phyloP scores from a whole-genome alignment of 257 asterid species.

The Primulina tabacum region DNA sequence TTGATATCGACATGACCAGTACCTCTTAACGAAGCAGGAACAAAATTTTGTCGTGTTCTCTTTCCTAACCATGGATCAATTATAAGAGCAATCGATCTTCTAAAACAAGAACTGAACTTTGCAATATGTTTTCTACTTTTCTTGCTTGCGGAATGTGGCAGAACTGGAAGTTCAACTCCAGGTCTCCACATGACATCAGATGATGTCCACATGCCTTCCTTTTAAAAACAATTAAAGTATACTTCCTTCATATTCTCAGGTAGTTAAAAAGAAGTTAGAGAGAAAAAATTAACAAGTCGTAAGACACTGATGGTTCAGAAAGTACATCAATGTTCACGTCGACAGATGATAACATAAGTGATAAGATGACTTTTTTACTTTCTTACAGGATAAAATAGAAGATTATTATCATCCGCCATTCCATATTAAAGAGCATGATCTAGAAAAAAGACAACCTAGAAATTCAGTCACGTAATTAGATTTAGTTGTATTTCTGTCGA shows the following conservation, averaged over 20 bases:
- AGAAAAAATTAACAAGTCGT: too few species aligned
- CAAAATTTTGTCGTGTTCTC: conserved; percentile 26
- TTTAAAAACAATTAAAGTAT: conserved; percentile 38
- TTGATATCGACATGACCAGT: conserved; percentile 32
- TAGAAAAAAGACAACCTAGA: too few species aligned
- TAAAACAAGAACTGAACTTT: conserved; percentile 37
- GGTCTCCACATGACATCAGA: conserved; percentile 56
- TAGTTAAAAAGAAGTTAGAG: background rate
- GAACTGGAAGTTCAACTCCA: conserved; percentile 42
- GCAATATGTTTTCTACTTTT: conserved; percentile 33
- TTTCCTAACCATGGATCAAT: conserved; percentile 38
- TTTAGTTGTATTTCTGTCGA: too few species aligned
- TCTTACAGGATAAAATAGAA: too few species aligned
- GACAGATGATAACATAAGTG: too few species aligned
- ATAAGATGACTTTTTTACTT: too few species aligned
- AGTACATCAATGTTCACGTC: too few species aligned
- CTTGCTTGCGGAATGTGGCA: conserved; percentile 42
- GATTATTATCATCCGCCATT: too few species aligned
- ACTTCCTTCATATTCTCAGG: conserved; percentile 43
- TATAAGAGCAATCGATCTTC: conserved; percentile 37
- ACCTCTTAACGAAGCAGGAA: conserved; percentile 55
- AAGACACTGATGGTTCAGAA: too few species aligned
- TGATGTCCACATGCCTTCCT: conserved; percentile 71
- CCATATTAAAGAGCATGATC: too few species aligned
- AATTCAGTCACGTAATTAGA: too few species aligned